A percentile compares a stretch with the other conserved stretches of the same genome.
These are phyloP conservation scores for Dimocarpus longan DNA, from an alignment of 345 rosid genomes.

Conservation along the genomic window DNA sequence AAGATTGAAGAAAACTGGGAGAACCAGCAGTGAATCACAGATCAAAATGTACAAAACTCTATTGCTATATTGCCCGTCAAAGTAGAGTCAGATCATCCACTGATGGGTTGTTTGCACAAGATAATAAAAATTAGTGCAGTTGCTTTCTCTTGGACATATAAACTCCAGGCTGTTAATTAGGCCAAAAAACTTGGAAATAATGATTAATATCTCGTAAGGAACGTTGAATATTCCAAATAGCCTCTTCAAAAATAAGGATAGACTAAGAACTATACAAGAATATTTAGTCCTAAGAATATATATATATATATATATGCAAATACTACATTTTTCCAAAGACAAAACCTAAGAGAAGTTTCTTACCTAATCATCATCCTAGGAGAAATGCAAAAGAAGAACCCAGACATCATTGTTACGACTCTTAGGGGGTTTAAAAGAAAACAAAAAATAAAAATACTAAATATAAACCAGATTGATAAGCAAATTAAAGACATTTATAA, in stretches of 20 bases:
- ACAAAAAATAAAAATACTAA: not conserved
- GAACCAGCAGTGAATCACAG: not conserved
- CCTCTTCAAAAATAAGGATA: slow-evolving; percentile 6
- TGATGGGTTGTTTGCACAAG: not conserved
- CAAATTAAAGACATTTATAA: slow-evolving; percentile 5
- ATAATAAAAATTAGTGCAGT: not conserved
- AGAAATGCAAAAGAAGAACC: not conserved
- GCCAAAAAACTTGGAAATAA: not conserved
- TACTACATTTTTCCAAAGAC: not conserved
- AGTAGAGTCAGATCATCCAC: not conserved
- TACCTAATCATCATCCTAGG: not conserved
- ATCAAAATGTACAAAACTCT: not conserved
- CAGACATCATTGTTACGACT: not conserved
- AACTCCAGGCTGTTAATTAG: not conserved
- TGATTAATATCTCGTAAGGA: not conserved
- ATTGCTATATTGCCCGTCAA: not conserved
- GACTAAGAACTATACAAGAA: not conserved
- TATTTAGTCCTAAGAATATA: no score
- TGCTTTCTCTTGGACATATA: not conserved
- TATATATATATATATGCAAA: no score
- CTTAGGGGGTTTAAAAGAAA: not conserved
- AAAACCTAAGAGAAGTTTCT: not conserved
- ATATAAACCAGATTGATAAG: not conserved
- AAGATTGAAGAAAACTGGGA: not conserved
- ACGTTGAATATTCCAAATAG: not conserved